Conservation (phyloP, 805 yeast species). For the Ogataea naganishii region DNA sequence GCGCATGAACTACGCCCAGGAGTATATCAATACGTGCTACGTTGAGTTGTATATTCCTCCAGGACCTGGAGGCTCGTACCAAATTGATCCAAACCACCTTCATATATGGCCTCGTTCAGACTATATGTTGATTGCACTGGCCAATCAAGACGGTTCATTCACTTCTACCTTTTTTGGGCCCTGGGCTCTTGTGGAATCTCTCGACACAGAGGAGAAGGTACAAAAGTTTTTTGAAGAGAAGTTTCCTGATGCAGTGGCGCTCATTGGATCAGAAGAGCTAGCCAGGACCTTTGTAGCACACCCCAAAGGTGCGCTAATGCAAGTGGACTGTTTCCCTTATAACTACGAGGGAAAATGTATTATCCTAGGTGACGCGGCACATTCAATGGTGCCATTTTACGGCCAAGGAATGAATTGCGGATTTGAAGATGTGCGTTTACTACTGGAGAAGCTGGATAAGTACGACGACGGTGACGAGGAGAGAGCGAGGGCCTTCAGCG, state of each 20-base stretch:
- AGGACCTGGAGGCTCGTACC: slow-evolving; percentile 31
- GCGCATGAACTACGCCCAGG: slow-evolving; percentile 65
- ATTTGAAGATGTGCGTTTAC: slow-evolving; percentile 75
- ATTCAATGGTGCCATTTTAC: slow-evolving; percentile 95
- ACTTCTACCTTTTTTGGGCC: slow-evolving; percentile 88
- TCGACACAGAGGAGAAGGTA: slow-evolving; percentile 33
- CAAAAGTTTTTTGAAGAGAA: slow-evolving; percentile 44
- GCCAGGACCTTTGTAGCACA: slow-evolving; percentile 41
- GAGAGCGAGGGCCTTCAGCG: slow-evolving; percentile 39
- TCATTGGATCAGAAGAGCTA: slow-evolving; percentile 56
- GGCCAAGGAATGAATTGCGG: slow-evolving; percentile 98
- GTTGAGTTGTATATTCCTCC: slow-evolving; percentile 74
- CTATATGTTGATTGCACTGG: slow-evolving; percentile 83
- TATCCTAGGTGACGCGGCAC: slow-evolving; percentile 89
- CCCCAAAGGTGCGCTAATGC: slow-evolving; percentile 75
- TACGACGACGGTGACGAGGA: slow-evolving; percentile 27
- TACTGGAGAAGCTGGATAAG: slow-evolving; percentile 42
- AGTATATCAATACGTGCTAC: slow-evolving; percentile 78
- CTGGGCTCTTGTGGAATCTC: slow-evolving; percentile 51
- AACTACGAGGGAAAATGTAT: slow-evolving; percentile 54
- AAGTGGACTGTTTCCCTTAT: slow-evolving; percentile 63
- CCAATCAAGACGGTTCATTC: slow-evolving; percentile 79
- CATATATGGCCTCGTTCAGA: slow-evolving; percentile 91
- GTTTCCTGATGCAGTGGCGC: slow-evolving; percentile 66
- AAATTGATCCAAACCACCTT: slow-evolving; percentile 62